A percentile compares a stretch with the other conserved stretches of the same genome.
phyloP scores from a whole-genome alignment of 768 basidiomycete genomes.

The Termitomyces sp. region DNA sequence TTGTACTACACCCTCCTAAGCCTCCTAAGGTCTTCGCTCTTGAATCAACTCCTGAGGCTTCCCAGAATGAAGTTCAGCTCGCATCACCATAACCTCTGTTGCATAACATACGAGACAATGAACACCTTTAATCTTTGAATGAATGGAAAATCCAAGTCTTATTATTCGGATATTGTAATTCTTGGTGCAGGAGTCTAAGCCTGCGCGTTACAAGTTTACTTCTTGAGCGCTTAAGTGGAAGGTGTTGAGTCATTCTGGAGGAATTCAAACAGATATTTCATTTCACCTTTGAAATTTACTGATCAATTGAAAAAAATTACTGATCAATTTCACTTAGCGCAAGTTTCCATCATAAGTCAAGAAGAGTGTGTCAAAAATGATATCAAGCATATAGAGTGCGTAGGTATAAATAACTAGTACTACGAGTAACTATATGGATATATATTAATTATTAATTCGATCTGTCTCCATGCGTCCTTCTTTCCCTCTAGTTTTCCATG shows the following conservation, averaged over 20 bases:
- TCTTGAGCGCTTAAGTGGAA: not conserved
- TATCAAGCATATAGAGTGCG: not conserved
- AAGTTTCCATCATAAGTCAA: not conserved
- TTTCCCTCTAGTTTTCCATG: not conserved
- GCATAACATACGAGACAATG: not conserved
- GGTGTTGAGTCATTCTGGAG: not conserved
- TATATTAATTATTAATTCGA: not conserved
- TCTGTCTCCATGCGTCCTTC: not conserved
- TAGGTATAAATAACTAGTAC: not conserved
- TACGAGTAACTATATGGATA: not conserved
- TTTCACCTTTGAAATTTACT: not conserved
- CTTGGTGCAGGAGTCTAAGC: not conserved
- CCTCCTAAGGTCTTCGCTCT: constrained; percentile 21
- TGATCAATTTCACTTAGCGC: not conserved
- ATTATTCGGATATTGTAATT: not conserved
- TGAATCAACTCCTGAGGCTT: constrained; percentile 8
- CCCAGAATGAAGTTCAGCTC: constrained; percentile 4
- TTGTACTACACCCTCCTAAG: constrained; percentile 49
- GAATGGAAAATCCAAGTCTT: not conserved
- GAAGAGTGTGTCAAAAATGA: not conserved
- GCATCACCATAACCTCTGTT: not conserved
- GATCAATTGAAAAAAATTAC: no score
- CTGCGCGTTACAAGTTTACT: not conserved
- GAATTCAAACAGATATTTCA: not conserved
- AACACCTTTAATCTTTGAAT: not conserved